A percentile compares a stretch with the other conserved stretches of the same genome.
Conservation (phyloP, 139 green algal genomes). For the Haematococcus sp. region DNA sequence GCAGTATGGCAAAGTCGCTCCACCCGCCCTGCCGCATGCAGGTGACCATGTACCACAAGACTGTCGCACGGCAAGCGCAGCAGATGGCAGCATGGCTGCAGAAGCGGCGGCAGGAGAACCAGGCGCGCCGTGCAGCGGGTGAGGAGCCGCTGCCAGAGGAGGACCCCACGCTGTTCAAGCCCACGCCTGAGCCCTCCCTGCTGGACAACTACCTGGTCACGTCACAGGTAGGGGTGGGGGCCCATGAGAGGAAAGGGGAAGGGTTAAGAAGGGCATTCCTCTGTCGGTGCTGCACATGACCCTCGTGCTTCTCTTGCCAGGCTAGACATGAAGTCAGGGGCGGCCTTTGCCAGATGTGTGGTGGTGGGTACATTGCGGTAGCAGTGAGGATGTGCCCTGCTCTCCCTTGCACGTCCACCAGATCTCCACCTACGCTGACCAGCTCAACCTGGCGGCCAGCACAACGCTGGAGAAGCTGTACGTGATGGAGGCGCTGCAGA, state of each 20-base stretch:
- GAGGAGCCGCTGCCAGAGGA: constrained; percentile 96
- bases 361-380: too few species aligned
- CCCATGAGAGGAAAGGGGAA: too few species aligned
- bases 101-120: constrained; percentile 89
- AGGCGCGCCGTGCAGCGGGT: constrained; percentile 49
- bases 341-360: neutral
- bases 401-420: constrained; percentile 12
- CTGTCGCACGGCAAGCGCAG: constrained; percentile 73
- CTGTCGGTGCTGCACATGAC: too few species aligned
- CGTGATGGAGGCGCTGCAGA: constrained; percentile 67
- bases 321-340: too few species aligned
- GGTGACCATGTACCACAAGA: constrained; percentile 78
- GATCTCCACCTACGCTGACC: constrained; percentile 65
- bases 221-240: constrained; percentile 31
- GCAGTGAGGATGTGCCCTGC: too few species aligned
- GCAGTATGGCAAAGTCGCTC: too few species aligned
- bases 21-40: constrained; percentile 16
- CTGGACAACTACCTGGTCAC: constrained; percentile 90
- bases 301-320: too few species aligned
- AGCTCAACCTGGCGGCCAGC: constrained; percentile 46
- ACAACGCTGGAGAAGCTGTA: constrained; percentile 69
- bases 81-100: constrained; percentile 70
- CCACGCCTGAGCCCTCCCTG: constrained; percentile 79
- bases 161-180: constrained; percentile 86
- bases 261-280: too few species aligned